Evolutionary conservation across 441 rosid genomes (phyloP), one percentile per base, ranked within the genome.

Genomic region (Jatropha multifida): DNA sequence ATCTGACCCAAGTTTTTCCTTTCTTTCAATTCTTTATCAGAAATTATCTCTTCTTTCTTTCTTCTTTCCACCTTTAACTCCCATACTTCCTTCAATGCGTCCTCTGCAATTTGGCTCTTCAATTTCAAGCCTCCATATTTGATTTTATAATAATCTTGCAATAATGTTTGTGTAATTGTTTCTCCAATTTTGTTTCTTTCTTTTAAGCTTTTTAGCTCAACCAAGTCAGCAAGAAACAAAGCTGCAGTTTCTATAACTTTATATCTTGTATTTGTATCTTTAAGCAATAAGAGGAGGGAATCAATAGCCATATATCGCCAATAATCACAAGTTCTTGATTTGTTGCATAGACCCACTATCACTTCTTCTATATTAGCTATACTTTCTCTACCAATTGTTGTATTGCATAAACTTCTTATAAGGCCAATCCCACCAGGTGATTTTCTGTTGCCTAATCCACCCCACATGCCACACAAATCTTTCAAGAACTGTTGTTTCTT

Each of bases 251-350:
- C 87, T 18, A 90, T 74, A 26, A 90, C 91, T 58, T 77, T 68
- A 63, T 85, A 69, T 83, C 92, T 87, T 38, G 90, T 87, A 14
- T 76, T 88, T 70, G 74, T 81, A 82, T 90, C 98, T 80, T 85
- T 90, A 55, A 94, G 91, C 60, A 94, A 90, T 2, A 81, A 78
- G 74, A 90, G 65, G 76, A 92, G 90, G 44, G 88, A 88, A 73
- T 92, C 97, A 71, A 94, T 84, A 7, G 88, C 96, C 83, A 84
- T 77, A 74, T 78, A 84, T 76, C 86, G 93, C 92, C 94, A 92
- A 78, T 90, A 87, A 79, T 86, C 88, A 7, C 94, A 88, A 27
- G 94, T 89, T 74, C 97, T 83, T 62, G 97, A 81, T 32, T 85
- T 81, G 56, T 87, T 84, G 79, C 96, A 81, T 23, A 94, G 85